These are phyloP conservation scores for Starmerella davenportii DNA, from an alignment of 805 yeast species.

Conservation along the genomic window DNA sequence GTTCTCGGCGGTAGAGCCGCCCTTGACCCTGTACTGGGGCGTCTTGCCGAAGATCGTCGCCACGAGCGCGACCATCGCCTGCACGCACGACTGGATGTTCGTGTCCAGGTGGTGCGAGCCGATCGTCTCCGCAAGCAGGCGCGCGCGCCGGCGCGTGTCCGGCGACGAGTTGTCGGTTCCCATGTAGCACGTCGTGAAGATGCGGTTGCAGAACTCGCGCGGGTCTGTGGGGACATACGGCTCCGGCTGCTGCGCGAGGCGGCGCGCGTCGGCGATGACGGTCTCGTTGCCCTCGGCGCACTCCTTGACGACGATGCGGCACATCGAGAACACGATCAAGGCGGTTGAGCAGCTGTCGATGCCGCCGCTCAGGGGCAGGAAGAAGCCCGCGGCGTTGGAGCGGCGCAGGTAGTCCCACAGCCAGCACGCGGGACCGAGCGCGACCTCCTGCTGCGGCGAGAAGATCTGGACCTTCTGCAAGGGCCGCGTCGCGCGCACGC, in stretches of 20 bases:
- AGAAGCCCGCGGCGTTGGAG: conserved; percentile 77
- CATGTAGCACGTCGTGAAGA: conserved; percentile 87
- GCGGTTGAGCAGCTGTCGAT: conserved; percentile 97
- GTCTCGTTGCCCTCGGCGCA: conserved; percentile 38
- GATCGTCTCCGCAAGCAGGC: conserved; percentile 49
- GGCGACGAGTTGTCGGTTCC: conserved; percentile 83
- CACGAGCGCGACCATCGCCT: conserved; percentile 56
- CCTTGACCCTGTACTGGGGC: conserved; percentile 81
- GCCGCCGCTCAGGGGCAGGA: conserved; percentile 90
- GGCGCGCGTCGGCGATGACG: conserved; percentile 60
- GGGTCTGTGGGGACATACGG: conserved; percentile 58
- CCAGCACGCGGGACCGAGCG: conserved; percentile 98
- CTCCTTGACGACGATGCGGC: conserved; percentile 62
- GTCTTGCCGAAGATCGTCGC: conserved; percentile 77
- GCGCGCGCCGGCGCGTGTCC: conserved; percentile 75
- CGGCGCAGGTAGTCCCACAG: conserved; percentile 94
- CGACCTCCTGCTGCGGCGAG: conserved; percentile 87
- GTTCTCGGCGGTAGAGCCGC: conserved; percentile 83
- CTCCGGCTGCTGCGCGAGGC: conserved; percentile 37
- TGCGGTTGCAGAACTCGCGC: conserved; percentile 50
- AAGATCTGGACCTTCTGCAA: conserved; percentile 41
- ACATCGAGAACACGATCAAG: conserved; percentile 85
- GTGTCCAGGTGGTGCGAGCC: conserved; percentile 84
- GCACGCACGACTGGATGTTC: conserved; percentile 75
- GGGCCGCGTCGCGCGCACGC: conserved; percentile 30